Base-by-base conservation (phyloP, 371 early-diverging fungal genomes). In the Sporodiniella umbellata region DNA sequence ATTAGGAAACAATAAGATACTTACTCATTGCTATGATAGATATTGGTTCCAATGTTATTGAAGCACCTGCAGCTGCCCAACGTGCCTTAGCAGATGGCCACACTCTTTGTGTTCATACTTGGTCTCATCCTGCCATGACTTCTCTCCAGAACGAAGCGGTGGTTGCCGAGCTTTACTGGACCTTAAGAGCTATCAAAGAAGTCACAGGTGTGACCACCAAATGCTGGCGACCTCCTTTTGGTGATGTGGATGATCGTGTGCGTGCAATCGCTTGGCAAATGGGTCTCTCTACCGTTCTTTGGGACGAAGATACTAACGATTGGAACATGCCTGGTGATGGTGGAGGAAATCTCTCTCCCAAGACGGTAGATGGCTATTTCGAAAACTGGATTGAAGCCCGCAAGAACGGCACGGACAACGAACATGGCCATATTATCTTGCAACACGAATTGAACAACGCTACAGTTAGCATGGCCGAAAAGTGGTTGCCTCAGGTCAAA, bases 41-140 rank as follows among this genome's bases (percentile, higher is more conserved):
- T 19, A 54, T 64, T 17, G 68, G 68, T 3, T 60, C 64, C 15
- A 64, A 68, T 45, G 68, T 68, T 2, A 35, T 58, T 30, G 44
- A 45, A 21, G 58, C 47, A 30, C 68, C 68, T 30, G 58, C 60
- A 26, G 68, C 64, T 19, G 68, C 68, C n/a, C 50, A 58, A 25
- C 43, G 61, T 48, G 68, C 64, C 14, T 51, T 64, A 40, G 38
- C 48, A 19, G 60, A 63, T 53, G 62, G 69, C 2, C 70, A 72
- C 23, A 47, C 42, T 0, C 48, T 77, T 18, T 66, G 69, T 48
- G 57, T 60, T 12, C 78, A 82, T 45, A 80, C 80, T 1, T 82
- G 83, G 83, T 73, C 78, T 18, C 87, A 86, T 56, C 70, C 73
- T 19, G 54, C 59, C 39, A 70, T 84, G 72, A 80, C 84, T 12